Base-by-base conservation (phyloP, 1,139 yeast species). In the Diutina mesorugosa region DNA sequence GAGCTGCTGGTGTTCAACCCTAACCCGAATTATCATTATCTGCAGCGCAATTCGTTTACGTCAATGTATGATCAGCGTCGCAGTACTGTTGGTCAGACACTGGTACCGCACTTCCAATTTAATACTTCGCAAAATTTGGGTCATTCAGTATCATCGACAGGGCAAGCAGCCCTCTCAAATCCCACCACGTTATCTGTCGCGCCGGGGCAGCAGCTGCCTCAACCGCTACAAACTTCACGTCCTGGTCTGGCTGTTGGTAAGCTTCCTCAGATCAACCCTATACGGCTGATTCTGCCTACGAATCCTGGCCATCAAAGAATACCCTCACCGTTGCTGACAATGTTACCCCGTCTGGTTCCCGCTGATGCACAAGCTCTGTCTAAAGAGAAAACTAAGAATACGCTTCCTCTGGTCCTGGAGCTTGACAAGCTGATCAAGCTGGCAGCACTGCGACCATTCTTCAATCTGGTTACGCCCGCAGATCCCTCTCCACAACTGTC, bases 391-490 rank as follows among this genome's bases (percentile, higher is more conserved):
- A 32, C n/a, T 14, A 63, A 60, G 30, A 64, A 63, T 29, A 67
- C 63, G 54, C 63, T 71, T 28, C 77, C 77, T 1, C 69, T 72
- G 29, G 75, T 73, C 38, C 69, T 70, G 56, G 78, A 74, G 60
- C 66, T 73, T 53, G 76, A 72, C 57, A 71, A 69, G 57, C 67
- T 71, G 38, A 69, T 73, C 57, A 65, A 68, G 45, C 53, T 50
- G 53, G 53, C 53, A 10, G 16, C 21, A 12, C 53, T 28, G 28
- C 53, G 53, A 4, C 53, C 53, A 4, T 50, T 16, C 10, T 16
- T 50, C 6, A 16, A 38, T 16, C 45, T 50, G 53, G 10, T n/a
- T 14, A 30, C 53, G 14, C n/a, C 45, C 29, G 9, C 26, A 5
- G 53, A 50, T 7, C 47, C 47, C 0, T 18, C 26, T n/a, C 41